Evolutionary conservation across 2,329 filamentous ascomycete species (phyloP), one percentile per base, ranked within the genome.

Genomic region (Xylaria sp.): DNA sequence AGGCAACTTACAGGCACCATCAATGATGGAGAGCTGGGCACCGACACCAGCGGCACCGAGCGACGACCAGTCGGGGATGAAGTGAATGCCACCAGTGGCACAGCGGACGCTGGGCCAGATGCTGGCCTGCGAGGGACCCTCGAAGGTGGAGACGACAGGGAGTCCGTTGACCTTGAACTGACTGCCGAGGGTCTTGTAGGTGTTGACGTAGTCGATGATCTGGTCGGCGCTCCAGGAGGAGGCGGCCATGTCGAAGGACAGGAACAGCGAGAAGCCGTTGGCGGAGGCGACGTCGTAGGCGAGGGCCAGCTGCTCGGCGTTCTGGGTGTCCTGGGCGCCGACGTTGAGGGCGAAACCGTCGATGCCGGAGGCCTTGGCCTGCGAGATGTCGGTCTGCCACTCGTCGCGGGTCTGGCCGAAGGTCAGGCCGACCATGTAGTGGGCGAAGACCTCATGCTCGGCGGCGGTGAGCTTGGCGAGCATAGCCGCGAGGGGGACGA

Each of bases 111-210:
- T 62, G 1, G 65, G 58, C 78, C 78, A 80, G 66, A 79, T 76
- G 23, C 70, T 70, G 3, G 74, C 72, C 66, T 76, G 76, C 23
- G 63, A 66, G 4, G 76, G 70, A 1, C 80, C 80, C 66, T 81
- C 79, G 57, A 82, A 83, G 0, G 80, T 82, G 3, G 78, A 80
- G n/a, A 81, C 79, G 8, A 81, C 70, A 0, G 79, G 74, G 42
- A 72, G 72, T 18, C 69, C 70, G 39, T 78, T 71, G 56, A 78
- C 72, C 54, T 71, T 73, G 62, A 76, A 70, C 62, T 81, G 76
- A 10, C 76, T 75, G 10, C 67, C 55, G 7, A 71, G 73, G 8
- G 64, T 61, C 58, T 74, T 74, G 67, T 74, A 75, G 18, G 69
- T 68, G 63, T 76, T 75, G 61, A 78, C 71, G 49, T 73, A 68